phyloP scores from a whole-genome alignment of 169 alveolate species.

The Plasmodium blacklocki region DNA sequence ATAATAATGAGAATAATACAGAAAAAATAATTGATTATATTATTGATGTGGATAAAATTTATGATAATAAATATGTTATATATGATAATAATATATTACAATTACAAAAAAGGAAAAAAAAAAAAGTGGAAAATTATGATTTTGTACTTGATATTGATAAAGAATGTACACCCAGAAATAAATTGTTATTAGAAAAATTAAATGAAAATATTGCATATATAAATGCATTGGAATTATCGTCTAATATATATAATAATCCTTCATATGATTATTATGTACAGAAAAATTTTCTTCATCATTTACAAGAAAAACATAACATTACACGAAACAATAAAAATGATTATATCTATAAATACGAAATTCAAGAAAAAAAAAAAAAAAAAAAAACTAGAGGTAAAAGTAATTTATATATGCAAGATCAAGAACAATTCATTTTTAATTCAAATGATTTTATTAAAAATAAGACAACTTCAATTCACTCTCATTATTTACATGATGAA shows the following conservation, averaged over 20 bases:
- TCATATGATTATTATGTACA: background rate
- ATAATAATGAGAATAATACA: conserved; percentile 9
- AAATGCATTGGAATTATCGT: background rate
- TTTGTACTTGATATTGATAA: background rate
- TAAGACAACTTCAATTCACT: too few species aligned
- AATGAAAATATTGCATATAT: background rate
- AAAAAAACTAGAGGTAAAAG: background rate
- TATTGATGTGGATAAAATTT: conserved; percentile 49
- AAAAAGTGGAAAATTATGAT: background rate
- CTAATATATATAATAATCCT: background rate
- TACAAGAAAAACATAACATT: background rate
- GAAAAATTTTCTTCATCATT: background rate
- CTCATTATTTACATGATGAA: too few species aligned
- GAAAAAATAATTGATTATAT: conserved; percentile 19
- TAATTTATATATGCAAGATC: background rate
- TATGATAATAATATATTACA: conserved; percentile 1
- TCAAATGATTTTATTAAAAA: too few species aligned
- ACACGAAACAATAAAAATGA: background rate
- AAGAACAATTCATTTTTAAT: too few species aligned
- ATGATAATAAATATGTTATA: conserved; percentile 25
- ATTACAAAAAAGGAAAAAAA: background rate
- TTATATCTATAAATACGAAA: background rate
- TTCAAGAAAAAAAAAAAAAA: background rate
- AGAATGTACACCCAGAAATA: background rate
- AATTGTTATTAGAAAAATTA: background rate